Percentiles rank a stretch among this genome's conserved stretches.
Conservation (phyloP, 345 rosid genomes). For the Iberis pinnata region DNA sequence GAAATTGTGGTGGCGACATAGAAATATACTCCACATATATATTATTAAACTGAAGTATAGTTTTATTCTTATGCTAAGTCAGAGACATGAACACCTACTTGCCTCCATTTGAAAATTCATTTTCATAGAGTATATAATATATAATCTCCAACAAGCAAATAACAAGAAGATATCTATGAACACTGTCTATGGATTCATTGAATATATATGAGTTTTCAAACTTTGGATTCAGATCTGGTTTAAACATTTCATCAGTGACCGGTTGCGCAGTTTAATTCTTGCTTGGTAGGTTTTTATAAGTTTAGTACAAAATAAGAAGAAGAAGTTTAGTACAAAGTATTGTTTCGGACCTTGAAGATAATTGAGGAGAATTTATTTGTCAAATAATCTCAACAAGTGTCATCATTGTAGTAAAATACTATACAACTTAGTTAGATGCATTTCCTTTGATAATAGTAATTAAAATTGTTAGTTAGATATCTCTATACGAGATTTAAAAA, state of each 20-base stretch:
- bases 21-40: conserved; percentile 12
- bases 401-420: conserved; percentile 6
- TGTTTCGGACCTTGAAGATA: conserved; percentile 14
- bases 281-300: conserved; percentile 20
- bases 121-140: conserved; percentile 3
- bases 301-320: too few species aligned
- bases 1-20: neutral
- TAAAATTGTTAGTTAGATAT: too few species aligned
- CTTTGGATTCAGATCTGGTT: neutral
- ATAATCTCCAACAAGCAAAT: conserved; percentile 13
- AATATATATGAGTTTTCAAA: conserved; percentile 17
- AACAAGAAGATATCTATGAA: conserved; percentile 21
- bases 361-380: conserved; percentile 17
- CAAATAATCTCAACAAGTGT: conserved; percentile 7
- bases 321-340: conserved; percentile 12
- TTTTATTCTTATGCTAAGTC: conserved; percentile 28
- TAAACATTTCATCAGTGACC: conserved; percentile 20
- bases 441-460: too few species aligned
- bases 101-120: conserved; percentile 14
- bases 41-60: conserved; percentile 9
- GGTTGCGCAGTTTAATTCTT: neutral
- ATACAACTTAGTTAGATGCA: neutral
- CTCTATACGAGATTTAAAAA: too few species aligned
- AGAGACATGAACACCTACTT: conserved; percentile 24
- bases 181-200: conserved; percentile 21